These are phyloP conservation scores for Solanum chilense DNA, from an alignment of 257 asterid species.

Conservation along the genomic window DNA sequence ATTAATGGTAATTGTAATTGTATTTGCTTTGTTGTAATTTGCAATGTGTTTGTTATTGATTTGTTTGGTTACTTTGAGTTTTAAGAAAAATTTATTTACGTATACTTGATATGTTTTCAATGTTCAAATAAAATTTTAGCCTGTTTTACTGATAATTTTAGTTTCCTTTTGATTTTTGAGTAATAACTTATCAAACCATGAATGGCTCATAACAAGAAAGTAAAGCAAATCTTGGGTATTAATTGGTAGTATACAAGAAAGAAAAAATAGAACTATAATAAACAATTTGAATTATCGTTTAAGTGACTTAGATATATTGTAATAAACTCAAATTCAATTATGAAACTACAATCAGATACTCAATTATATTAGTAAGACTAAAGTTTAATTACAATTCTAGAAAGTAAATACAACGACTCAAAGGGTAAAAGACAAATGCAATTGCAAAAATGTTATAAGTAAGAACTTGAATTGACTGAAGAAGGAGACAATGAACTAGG, in stretches of 20 bases:
- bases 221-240: not conserved
- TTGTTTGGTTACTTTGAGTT: not conserved
- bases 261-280: not conserved
- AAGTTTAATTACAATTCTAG: too few relatives aligned
- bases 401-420: not conserved
- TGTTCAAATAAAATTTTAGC: not conserved
- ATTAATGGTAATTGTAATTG: not conserved
- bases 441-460: not conserved
- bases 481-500: not conserved
- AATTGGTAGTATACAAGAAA: not conserved
- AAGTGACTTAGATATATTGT: too few relatives aligned
- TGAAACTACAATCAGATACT: fast-evolving
- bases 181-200: not conserved
- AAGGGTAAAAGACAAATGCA: too few relatives aligned
- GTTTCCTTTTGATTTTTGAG: not conserved
- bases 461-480: not conserved
- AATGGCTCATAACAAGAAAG: not conserved
- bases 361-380: not conserved
- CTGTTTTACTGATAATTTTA: not conserved
- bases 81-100: not conserved
- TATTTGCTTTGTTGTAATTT: not conserved
- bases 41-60: not conserved
- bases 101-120: not conserved
- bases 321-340: not conserved
- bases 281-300: not conserved